Evolutionary conservation across 192 early-diverging fungal species (phyloP).

Genomic region (Dimargaris xerosporica): DNA sequence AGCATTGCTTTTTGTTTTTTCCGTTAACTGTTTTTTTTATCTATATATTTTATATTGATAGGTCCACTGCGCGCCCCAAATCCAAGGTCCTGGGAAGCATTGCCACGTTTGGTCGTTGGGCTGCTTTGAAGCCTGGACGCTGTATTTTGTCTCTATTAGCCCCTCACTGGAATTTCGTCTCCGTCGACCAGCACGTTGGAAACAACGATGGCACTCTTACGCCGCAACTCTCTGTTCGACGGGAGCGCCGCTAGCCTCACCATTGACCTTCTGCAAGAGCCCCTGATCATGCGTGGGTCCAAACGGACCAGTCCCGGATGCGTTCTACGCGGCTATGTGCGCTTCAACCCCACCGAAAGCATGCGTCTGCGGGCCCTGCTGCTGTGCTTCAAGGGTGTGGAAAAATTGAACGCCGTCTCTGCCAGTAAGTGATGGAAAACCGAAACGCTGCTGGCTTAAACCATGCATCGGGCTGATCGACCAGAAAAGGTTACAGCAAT

Average conservation of each 20-base stretch:
- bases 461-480: no score
- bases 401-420: neutral
- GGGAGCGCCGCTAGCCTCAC: neutral
- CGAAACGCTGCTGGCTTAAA: no score
- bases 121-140: no score
- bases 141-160: no score
- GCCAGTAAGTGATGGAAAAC: slow-evolving; percentile 1
- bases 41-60: no score
- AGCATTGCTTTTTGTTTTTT: no score
- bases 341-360: neutral
- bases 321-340: slow-evolving; percentile 3
- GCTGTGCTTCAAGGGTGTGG: slow-evolving; percentile 6
- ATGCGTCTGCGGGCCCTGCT: neutral
- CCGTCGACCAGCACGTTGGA: no score
- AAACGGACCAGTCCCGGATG: neutral
- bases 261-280: slow-evolving; percentile 1
- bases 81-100: no score
- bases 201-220: neutral
- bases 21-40: no score
- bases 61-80: no score
- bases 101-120: no score
- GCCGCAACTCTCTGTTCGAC: neutral
- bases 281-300: slow-evolving; percentile 2
- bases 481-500: neutral
- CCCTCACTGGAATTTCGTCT: no score